Conservation (phyloP, 2,329 filamentous ascomycete genomes). For the Alternaria viburni region DNA sequence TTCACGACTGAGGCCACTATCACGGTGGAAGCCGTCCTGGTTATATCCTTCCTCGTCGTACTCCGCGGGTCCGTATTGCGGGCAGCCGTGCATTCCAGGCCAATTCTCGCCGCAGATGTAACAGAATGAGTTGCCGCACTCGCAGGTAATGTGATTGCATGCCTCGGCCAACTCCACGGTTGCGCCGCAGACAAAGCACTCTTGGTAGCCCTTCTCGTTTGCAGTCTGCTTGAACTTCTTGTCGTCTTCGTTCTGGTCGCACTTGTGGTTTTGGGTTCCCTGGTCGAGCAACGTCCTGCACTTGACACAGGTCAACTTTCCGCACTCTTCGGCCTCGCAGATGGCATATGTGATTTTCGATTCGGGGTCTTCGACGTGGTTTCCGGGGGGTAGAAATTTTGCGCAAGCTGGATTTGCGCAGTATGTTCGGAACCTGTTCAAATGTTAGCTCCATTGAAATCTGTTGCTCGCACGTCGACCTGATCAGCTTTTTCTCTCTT, state of each 20-base stretch:
- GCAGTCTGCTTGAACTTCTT: conserved; percentile 32
- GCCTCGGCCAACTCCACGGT: conserved; percentile 40
- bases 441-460: neutral
- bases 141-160: conserved; percentile 45
- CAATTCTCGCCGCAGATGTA: conserved; percentile 42
- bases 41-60: conserved; percentile 44
- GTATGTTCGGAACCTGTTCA: conserved; percentile 34
- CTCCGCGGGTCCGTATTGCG: conserved; percentile 34
- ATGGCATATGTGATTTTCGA: conserved; percentile 25
- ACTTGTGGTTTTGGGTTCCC: conserved; percentile 20
- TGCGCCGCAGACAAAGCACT: conserved; percentile 33
- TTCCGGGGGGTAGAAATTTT: conserved; percentile 29
- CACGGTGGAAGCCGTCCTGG: conserved; percentile 37
- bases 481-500: neutral
- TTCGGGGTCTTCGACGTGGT: conserved; percentile 20
- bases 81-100: conserved; percentile 39
- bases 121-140: conserved; percentile 40
- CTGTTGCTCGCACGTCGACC: neutral
- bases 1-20: conserved; percentile 33
- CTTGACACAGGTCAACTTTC: conserved; percentile 27
- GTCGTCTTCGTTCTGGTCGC: conserved; percentile 28
- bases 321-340: conserved; percentile 29
- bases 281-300: conserved; percentile 30
- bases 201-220: conserved; percentile 35
- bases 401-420: conserved; percentile 30